These are phyloP conservation scores for Plasmodium coatneyi DNA, from an alignment of 169 alveolate species.

Conservation along the genomic window DNA sequence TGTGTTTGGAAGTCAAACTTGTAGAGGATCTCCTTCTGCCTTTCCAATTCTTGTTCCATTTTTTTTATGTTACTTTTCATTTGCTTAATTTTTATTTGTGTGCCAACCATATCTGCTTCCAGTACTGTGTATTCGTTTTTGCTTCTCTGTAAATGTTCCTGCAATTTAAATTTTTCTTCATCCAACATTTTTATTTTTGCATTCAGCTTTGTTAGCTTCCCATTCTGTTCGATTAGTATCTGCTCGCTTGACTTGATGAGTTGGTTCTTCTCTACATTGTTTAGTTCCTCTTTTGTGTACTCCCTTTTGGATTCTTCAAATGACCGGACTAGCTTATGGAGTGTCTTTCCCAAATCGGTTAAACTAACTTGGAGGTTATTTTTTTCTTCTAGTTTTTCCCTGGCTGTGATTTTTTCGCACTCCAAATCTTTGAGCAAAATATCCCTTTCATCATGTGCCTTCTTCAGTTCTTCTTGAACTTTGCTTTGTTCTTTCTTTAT, in stretches of 20 bases:
- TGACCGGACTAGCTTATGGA: not conserved
- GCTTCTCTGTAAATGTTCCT: conserved; percentile 33
- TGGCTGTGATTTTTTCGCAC: not conserved
- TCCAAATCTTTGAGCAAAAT: conserved; percentile 33
- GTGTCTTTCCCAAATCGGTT: not conserved
- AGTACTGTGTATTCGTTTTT: conserved; percentile 34
- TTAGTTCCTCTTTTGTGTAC: conserved; percentile 16
- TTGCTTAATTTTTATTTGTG: conserved; percentile 71
- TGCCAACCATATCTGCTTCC: conserved; percentile 62
- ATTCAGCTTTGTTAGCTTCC: conserved; percentile 1
- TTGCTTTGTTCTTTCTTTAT: conserved; percentile 7
- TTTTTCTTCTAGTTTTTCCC: conserved; percentile 48
- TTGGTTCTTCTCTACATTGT: conserved; percentile 37
- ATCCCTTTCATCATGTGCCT: not conserved
- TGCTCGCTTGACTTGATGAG: conserved; percentile 42
- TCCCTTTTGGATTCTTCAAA: conserved; percentile 36
- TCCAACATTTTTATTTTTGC: conserved; percentile 32
- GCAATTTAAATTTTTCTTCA: conserved; percentile 51
- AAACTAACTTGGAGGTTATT: conserved; percentile 18
- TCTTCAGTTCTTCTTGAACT: not conserved
- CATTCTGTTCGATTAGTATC: conserved; percentile 6
- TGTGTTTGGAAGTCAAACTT: conserved; percentile 70
- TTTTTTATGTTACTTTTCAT: conserved; percentile 56
- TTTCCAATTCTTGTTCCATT: conserved; percentile 63
- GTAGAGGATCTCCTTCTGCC: conserved; percentile 68